phyloP scores from a whole-genome alignment of 2,329 filamentous ascomycete genomes.

The Pseudogymnoascus sp. region DNA sequence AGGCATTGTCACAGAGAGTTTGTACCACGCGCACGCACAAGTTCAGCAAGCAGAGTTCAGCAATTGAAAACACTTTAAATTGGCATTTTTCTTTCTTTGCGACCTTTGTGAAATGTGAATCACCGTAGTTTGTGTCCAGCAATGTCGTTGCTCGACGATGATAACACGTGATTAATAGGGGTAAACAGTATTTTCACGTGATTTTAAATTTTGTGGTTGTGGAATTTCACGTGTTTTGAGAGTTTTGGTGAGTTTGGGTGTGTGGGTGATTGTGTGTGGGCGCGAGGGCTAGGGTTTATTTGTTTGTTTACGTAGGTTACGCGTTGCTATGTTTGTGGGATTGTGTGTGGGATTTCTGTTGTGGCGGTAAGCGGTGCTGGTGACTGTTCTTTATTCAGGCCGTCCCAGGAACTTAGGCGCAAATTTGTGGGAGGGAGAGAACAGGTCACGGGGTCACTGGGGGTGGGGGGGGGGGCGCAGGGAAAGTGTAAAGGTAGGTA shows the following conservation, averaged over 20 bases:
- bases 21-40: too few species aligned
- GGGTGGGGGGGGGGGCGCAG: too few species aligned
- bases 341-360: background rate
- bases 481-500: background rate
- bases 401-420: background rate
- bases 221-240: background rate
- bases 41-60: background rate
- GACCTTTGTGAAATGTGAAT: too few species aligned
- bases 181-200: background rate
- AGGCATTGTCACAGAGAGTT: background rate
- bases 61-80: background rate
- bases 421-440: background rate
- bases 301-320: background rate
- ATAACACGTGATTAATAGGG: background rate
- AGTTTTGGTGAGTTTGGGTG: background rate
- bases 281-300: background rate
- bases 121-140: too few species aligned
- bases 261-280: background rate
- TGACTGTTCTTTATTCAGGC: background rate
- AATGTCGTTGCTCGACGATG: too few species aligned
- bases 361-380: background rate
- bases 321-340: background rate
- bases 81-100: background rate
- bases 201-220: background rate
- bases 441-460: background rate